These are phyloP conservation scores for Meyerozyma smithsonii DNA, from an alignment of 1,139 yeast species.

Conservation along the genomic window DNA sequence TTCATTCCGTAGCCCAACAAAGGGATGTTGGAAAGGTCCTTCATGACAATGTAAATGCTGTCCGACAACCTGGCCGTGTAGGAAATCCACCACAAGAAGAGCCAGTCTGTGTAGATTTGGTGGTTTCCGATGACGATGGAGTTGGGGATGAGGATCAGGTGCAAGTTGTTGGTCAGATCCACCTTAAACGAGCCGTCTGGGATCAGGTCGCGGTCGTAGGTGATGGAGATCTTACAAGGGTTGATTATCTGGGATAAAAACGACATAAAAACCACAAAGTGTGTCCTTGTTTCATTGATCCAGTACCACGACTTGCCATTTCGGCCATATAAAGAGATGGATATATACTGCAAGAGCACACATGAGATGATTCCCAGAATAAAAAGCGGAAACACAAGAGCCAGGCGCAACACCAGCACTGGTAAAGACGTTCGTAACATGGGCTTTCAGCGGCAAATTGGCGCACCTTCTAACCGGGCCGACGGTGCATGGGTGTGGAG, in stretches of 20 bases:
- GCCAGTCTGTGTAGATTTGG: conserved; percentile 94
- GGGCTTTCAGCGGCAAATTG: neutral
- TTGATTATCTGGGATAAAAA: conserved; percentile 38
- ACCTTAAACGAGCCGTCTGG: conserved; percentile 15
- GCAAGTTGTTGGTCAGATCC: conserved; percentile 22
- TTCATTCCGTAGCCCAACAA: conserved; percentile 85
- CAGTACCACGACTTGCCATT: conserved; percentile 27
- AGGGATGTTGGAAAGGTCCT: conserved; percentile 71
- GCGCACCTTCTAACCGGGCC: neutral
- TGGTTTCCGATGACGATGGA: conserved; percentile 78
- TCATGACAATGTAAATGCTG: conserved; percentile 70
- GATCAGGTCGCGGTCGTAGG: conserved; percentile 31
- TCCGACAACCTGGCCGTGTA: conserved; percentile 62
- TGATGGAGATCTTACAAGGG: conserved; percentile 38
- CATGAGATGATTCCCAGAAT: conserved; percentile 43
- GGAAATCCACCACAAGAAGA: conserved; percentile 82
- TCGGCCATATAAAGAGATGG: conserved; percentile 21
- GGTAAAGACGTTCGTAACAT: neutral
- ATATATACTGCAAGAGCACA: conserved; percentile 38
- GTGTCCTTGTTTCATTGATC: conserved; percentile 44
- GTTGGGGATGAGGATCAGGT: conserved; percentile 37
- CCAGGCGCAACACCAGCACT: conserved; percentile 21
- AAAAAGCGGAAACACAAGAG: conserved; percentile 30
- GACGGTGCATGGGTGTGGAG: neutral
- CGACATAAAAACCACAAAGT: conserved; percentile 45